Percentiles rank a stretch among this genome's conserved stretches.
Conservation (phyloP, 441 rosid genomes). For the Hura crepitans region DNA sequence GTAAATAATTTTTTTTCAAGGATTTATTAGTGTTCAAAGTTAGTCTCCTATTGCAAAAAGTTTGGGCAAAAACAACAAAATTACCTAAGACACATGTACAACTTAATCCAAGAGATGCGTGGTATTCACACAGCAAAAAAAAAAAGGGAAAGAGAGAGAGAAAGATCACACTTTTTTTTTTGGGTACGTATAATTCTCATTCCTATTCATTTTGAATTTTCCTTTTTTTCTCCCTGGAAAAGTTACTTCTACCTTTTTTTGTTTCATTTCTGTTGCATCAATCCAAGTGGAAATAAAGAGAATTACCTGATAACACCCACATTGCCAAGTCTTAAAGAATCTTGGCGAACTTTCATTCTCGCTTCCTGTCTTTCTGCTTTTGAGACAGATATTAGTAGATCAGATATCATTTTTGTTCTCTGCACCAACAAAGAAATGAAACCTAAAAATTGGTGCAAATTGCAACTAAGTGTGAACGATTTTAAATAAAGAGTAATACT, state of each 20-base stretch:
- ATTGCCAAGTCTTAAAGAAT: conserved; percentile 93
- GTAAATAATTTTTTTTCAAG: conserved; percentile 1
- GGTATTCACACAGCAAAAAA: too few relatives aligned
- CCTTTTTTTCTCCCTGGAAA: not conserved
- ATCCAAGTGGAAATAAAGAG: conserved; percentile 14
- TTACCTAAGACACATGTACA: not conserved
- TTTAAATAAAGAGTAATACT: conserved; percentile 9
- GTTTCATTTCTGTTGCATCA: not conserved
- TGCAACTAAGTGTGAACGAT: not conserved
- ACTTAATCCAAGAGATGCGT: too few relatives aligned
- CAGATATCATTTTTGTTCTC: conserved; percentile 90
- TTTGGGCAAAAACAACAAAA: not conserved
- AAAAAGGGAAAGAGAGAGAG: too few relatives aligned
- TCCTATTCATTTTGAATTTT: not conserved
- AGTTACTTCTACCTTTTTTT: not conserved
- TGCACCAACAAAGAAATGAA: conserved; percentile 36
- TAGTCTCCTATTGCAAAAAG: not conserved
- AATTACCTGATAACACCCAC: conserved; percentile 93
- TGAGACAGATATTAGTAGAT: conserved; percentile 90
- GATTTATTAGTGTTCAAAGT: not conserved
- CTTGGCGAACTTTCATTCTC: conserved; percentile 89
- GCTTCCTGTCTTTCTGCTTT: conserved; percentile 98
- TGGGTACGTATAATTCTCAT: too few relatives aligned
- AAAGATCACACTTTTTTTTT: too few relatives aligned
- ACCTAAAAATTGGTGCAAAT: conserved; percentile 9